Conservation (phyloP, 345 rosid genomes). For the Salix caprea region DNA sequence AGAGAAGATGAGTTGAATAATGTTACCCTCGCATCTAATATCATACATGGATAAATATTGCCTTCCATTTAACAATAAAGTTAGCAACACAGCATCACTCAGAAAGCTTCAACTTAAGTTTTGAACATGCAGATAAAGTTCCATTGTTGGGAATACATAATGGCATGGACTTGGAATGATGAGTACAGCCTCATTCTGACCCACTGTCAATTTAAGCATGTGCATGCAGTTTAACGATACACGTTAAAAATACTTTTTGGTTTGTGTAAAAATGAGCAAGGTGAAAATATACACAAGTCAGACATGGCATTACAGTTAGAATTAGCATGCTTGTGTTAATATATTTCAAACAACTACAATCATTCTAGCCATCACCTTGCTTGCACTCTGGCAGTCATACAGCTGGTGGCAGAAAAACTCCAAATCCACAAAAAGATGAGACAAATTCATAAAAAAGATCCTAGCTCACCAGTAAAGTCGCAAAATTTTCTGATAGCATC, state of each 20-base stretch:
- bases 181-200: neutral
- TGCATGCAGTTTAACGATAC: neutral
- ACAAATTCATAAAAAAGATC: neutral
- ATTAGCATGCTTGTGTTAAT: neutral
- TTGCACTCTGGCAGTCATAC: too few species aligned
- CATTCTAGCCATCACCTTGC: neutral
- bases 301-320: neutral
- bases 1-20: too few species aligned
- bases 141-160: too few species aligned
- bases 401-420: neutral
- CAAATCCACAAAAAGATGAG: conserved; percentile 4
- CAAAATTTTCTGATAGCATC: conserved; percentile 54
- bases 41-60: too few species aligned
- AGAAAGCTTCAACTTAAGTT: too few species aligned
- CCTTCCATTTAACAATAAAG: too few species aligned
- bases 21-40: too few species aligned
- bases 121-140: too few species aligned
- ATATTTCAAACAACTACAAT: neutral
- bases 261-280: neutral
- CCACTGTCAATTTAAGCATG: neutral
- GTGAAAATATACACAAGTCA: neutral
- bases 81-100: too few species aligned
- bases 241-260: neutral
- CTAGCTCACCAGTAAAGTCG: conserved; percentile 63
- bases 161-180: neutral